phyloP scores from a whole-genome alignment of 129 eudicot species.

The Helianthus annuus region DNA sequence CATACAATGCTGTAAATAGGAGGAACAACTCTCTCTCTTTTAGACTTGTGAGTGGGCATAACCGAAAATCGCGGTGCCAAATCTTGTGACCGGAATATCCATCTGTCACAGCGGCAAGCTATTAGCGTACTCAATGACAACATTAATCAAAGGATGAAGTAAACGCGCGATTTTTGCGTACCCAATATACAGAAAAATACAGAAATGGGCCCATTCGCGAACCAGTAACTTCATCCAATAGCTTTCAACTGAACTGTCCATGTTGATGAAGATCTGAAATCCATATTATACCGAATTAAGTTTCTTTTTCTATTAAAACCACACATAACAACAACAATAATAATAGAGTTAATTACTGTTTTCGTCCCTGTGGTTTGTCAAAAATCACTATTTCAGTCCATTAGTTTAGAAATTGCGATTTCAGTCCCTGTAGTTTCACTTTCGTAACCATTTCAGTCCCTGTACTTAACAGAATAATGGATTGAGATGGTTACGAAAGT shows the following conservation, averaged over 20 bases:
- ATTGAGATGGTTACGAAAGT: too few relatives aligned
- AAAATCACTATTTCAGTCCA: too few relatives aligned
- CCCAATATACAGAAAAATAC: constrained; percentile 91
- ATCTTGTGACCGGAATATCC: constrained; percentile 93
- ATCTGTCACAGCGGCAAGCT: constrained; percentile 45
- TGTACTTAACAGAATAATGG: too few relatives aligned
- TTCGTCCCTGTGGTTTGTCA: too few relatives aligned
- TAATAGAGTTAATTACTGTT: too few relatives aligned
- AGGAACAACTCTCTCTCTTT: constrained; percentile 57
- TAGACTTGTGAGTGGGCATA: constrained; percentile 74
- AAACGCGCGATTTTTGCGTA: constrained; percentile 22
- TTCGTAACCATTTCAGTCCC: too few relatives aligned
- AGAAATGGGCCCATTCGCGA: constrained; percentile 93
- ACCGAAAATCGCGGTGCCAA: constrained; percentile 85
- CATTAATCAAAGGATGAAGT: background rate
- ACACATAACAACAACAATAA: too few relatives aligned
- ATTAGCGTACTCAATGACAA: constrained; percentile 9
- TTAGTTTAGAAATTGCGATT: too few relatives aligned
- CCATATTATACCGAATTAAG: background rate
- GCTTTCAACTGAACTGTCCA: constrained; percentile 70
- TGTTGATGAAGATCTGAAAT: constrained; percentile 75
- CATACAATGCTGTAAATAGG: constrained; percentile 93
- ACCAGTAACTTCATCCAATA: constrained; percentile 82
- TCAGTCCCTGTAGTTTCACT: too few relatives aligned
- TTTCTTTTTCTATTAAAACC: background rate